phyloP scores from a whole-genome alignment of 345 rosid species.

The Conringia planisiliqua region DNA sequence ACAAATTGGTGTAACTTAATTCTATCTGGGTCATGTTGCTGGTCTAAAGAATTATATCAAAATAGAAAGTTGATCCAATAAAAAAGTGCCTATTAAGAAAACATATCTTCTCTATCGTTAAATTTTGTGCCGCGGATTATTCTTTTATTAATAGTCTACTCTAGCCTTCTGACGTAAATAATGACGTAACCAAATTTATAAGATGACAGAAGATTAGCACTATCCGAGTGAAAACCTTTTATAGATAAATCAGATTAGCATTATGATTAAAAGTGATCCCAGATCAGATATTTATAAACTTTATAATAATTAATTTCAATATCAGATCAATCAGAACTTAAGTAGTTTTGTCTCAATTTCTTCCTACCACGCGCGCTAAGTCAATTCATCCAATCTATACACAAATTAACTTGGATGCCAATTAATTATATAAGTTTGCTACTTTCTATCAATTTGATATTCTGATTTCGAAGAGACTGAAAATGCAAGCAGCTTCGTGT shows the following conservation, averaged over 20 bases:
- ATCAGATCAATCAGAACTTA: no score
- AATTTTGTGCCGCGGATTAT: not conserved
- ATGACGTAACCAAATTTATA: not conserved
- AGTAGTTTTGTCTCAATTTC: not conserved
- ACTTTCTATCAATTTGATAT: not conserved
- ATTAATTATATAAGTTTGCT: not conserved
- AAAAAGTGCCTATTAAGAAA: constrained; percentile 1
- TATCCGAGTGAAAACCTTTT: not conserved
- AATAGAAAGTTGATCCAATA: not conserved
- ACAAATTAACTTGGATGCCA: not conserved
- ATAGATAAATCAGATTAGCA: no score
- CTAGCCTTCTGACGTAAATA: not conserved
- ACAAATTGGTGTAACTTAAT: constrained; percentile 2
- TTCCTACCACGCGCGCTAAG: not conserved
- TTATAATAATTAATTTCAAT: not conserved
- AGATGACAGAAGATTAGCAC: not conserved
- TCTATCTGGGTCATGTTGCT: constrained; percentile 3
- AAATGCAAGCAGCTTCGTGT: constrained; percentile 1
- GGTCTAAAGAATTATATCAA: not conserved
- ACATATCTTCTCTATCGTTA: not conserved
- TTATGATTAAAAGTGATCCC: not conserved
- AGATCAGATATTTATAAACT: not conserved
- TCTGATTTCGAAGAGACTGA: not conserved
- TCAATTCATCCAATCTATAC: not conserved
- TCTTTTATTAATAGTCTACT: not conserved